phyloP scores from a whole-genome alignment of 2,329 filamentous ascomycete species.

The Claviceps maximensis region DNA sequence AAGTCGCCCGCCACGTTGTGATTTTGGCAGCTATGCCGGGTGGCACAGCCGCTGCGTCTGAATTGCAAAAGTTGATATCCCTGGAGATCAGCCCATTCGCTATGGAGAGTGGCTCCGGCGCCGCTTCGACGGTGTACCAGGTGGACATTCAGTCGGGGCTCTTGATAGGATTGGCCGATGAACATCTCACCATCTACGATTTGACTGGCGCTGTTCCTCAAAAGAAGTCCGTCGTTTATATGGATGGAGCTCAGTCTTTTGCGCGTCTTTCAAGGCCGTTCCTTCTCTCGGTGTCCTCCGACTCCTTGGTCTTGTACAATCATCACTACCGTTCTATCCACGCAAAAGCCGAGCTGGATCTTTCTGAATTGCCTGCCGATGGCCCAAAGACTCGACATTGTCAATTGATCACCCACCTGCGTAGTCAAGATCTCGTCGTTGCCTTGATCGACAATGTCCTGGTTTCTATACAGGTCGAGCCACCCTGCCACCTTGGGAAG shows the following conservation, averaged over 20 bases:
- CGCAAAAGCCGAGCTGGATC: slow-evolving; percentile 31
- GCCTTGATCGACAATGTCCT: slow-evolving; percentile 51
- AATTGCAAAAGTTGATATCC: slow-evolving; percentile 23
- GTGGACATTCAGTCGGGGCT: slow-evolving; percentile 51
- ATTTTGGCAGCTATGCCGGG: slow-evolving; percentile 20
- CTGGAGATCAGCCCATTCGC: slow-evolving; percentile 27
- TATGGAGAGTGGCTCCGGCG: slow-evolving; percentile 9
- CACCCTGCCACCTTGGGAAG: slow-evolving; percentile 40
- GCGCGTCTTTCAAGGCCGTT: slow-evolving; percentile 53
- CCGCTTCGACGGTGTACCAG: slow-evolving; percentile 27
- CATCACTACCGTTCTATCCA: slow-evolving; percentile 53
- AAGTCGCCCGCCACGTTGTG: slow-evolving; percentile 18
- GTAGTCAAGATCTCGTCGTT: slow-evolving; percentile 52
- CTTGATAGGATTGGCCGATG: slow-evolving; percentile 44
- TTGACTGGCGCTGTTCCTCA: slow-evolving; percentile 49
- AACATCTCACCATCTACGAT: slow-evolving; percentile 47
- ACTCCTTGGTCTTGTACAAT: slow-evolving; percentile 51
- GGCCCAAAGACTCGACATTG: slow-evolving; percentile 23
- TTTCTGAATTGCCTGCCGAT: slow-evolving; percentile 27
- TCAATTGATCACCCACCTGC: slow-evolving; percentile 46
- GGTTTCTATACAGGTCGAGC: slow-evolving; percentile 56
- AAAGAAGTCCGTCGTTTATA: slow-evolving; percentile 38
- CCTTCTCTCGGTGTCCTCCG: slow-evolving; percentile 45
- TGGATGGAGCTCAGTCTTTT: slow-evolving; percentile 45
- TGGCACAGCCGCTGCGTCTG: slow-evolving; percentile 11